phyloP scores from a whole-genome alignment of 495 filamentous ascomycete species.

The Hypoxylon subgilvum region DNA sequence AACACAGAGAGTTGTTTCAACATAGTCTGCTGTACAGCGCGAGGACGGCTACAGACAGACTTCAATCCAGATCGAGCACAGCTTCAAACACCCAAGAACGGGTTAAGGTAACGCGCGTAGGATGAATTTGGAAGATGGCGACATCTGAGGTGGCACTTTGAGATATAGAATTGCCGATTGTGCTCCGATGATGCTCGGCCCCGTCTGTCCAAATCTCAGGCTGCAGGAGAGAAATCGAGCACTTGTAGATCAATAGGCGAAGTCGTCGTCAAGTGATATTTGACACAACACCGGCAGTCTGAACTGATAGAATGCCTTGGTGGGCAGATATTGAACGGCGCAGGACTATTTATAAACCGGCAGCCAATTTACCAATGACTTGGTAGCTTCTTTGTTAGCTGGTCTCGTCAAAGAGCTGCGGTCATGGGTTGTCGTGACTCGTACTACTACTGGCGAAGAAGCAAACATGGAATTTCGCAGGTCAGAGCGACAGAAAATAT shows the following conservation, averaged over 20 bases:
- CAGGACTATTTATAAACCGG: conserved; percentile 3
- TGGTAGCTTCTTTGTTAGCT: conserved; percentile 23
- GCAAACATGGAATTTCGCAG: conserved; percentile 34
- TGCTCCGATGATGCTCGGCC: conserved; percentile 36
- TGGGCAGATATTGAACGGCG: conserved; percentile 9
- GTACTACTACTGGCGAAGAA: conserved; percentile 20
- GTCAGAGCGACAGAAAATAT: conserved; percentile 1
- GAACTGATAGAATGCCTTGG: too few relatives aligned
- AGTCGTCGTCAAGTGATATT: conserved; percentile 24
- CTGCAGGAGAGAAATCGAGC: conserved; percentile 24
- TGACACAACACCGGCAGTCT: background rate
- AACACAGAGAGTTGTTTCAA: too few relatives aligned
- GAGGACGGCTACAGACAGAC: conserved; percentile 29
- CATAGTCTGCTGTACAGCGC: conserved; percentile 22
- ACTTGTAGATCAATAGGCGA: conserved; percentile 20
- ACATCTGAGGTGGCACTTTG: conserved; percentile 26
- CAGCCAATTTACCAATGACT: conserved; percentile 30
- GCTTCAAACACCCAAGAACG: conserved; percentile 27
- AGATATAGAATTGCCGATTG: conserved; percentile 26
- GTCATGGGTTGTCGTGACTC: conserved; percentile 18
- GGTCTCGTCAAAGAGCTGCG: conserved; percentile 15
- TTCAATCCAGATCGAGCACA: conserved; percentile 23
- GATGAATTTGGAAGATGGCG: conserved; percentile 28
- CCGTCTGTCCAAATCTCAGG: conserved; percentile 28
- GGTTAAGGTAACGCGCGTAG: conserved; percentile 23